A percentile compares a stretch with the other conserved stretches of the same genome.
These are phyloP conservation scores for Eucalyptus grandis DNA, from an alignment of 345 rosid species.

Conservation along the genomic window DNA sequence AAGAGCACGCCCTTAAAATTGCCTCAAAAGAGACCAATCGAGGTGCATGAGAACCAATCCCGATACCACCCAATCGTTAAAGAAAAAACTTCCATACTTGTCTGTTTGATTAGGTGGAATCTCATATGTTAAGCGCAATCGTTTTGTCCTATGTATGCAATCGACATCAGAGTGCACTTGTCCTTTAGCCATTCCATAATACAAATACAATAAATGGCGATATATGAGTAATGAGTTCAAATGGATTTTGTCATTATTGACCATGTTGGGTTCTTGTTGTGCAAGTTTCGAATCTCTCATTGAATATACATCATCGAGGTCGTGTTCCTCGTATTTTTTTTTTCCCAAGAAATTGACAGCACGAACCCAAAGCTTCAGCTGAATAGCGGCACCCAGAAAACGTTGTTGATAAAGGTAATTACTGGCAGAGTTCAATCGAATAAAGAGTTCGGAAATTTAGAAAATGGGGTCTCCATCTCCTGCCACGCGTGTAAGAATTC, in stretches of 20 bases:
- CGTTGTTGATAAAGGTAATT: neutral
- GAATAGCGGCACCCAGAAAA: neutral
- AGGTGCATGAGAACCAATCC: neutral
- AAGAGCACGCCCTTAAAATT: neutral
- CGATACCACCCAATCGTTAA: fast-evolving
- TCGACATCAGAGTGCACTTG: neutral
- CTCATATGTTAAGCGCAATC: neutral
- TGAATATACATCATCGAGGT: neutral
- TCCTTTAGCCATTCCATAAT: neutral
- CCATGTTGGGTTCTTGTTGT: neutral
- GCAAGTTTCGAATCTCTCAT: neutral
- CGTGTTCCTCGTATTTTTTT: neutral
- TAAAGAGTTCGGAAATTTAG: neutral
- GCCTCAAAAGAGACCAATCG: neutral
- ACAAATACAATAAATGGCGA: fast-evolving
- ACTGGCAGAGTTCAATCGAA: neutral
- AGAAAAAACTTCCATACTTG: too few species aligned
- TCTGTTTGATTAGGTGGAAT: neutral
- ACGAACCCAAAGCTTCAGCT: neutral
- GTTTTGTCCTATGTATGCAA: fast-evolving
- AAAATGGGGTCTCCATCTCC: neutral
- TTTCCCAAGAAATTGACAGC: neutral
- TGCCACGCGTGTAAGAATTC: neutral
- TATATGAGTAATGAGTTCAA: neutral
- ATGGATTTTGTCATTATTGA: neutral